Evolutionary conservation across 352 stramenopile genomes (phyloP), one percentile per base, ranked within the genome.

Genomic region (Phytopythium boreale): DNA sequence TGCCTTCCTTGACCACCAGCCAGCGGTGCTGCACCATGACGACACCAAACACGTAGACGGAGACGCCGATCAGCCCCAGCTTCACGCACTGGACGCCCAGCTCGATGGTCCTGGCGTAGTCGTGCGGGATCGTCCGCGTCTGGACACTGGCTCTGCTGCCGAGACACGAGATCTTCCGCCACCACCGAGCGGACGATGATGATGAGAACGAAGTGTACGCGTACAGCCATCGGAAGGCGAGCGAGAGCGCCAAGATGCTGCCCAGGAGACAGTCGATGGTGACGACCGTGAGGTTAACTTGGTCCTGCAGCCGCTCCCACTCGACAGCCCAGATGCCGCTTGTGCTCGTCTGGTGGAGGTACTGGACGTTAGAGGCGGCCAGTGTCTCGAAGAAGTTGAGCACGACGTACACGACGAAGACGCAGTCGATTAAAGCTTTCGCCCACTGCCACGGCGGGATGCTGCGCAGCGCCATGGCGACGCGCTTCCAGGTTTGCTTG

Each of bases 331-430:
- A 60, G n/a, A 22, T 41, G 7, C 5, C 19, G 11, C 26, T 24
- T 24, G 20, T 39, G 10, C 19, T 14, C 20, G 9, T 52, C 7
- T 36, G 62, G 39, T 29, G 5, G 29, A 22, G 60, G 2, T 61
- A 31, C 22, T 72, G 69, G 22, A 70, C 9, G 19, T 57, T 37
- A 7, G 62, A 41, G 29, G 51, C 55, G 5, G 47, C 31, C 4
- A 52, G 49, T 7, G 61, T 72, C 58, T 72, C 66, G 49, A 70
- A 75, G 24, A 71, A 71, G 37, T 70, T 74, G 31, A 74, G 36
- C 34, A 74, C 59, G 15, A 74, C 68, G 17, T 63, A 43, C 10
- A 71, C 14, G 12, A 53, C 61, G 27, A 70, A 71, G 5, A 60
- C 19, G 44, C 59, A 68, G 24, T 74, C 68, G 39, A 74, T 43